Base-by-base conservation (phyloP, 768 basidiomycete species). In the Ramaria rubella region DNA sequence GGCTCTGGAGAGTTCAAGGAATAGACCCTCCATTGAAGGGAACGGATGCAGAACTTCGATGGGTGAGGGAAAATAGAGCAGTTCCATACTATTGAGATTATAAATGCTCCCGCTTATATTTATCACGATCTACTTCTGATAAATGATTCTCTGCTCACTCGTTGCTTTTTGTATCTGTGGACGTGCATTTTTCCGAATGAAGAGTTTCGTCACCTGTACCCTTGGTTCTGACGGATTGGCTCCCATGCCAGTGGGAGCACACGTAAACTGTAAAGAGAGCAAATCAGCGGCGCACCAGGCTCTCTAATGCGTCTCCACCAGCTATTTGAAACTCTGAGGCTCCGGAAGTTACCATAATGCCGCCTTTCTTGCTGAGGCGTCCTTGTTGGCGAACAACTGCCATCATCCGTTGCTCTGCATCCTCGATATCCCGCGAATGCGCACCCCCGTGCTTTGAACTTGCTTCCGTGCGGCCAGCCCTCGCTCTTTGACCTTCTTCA, bases 351-450 rank as follows among this genome's bases (percentile, higher is more conserved):
- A 81, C 73, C 80, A 90, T 82, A 52, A 80, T 74, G 21, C 94
- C 94, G 27, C 81, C 82, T 69, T 85, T 85, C 76, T 87, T 94
- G 55, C 82, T 81, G 56, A 88, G 70, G 50, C 89, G 78, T 8
- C 94, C 94, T 65, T 91, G 90, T 12, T 80, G 77, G 43, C 94
- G 81, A 29, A 95, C 93, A 42, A 86, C 81, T 54, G 81, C 81
- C 64, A 86, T 83, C 94, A 97, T 97, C 30, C 93, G 81, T 67
- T 75, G 77, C 70, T 92, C 92, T 12, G 86, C 81, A 30, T 81
- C 83, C 34, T 73, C 77, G 65, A 70, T 73, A 56, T 71, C 72
- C 58, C 72, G 64, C 42, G 75, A n/a, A 55, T 58, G 17, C 55
- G 51, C 19, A n/a, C 54, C 42, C 55, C 63, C 45, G 34, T 53